Evolutionary conservation across 73 alveolate species (phyloP).

Genomic region (Blepharisma stoltei): DNA sequence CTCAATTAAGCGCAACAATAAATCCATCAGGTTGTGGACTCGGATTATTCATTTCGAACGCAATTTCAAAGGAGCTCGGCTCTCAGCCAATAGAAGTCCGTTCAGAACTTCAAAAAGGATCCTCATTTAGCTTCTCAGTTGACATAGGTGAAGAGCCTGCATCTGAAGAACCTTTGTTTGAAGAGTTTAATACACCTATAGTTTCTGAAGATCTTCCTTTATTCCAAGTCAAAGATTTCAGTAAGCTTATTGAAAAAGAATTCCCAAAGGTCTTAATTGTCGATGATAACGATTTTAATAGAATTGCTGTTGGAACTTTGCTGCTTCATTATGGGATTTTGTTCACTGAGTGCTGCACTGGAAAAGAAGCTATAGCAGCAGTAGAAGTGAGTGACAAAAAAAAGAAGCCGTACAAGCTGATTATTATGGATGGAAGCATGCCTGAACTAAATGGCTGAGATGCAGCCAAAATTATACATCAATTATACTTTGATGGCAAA

Average conservation of each 20-base stretch:
- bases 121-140: not conserved
- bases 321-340: slow-evolving; percentile 1
- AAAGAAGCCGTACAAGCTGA: not conserved
- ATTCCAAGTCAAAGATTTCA: not conserved
- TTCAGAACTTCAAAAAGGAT: not conserved
- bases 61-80: not conserved
- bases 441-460: slow-evolving; percentile 7
- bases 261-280: not conserved
- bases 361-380: slow-evolving; percentile 21
- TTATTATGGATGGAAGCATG: not conserved
- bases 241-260: not conserved
- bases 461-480: not conserved
- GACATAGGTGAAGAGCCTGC: not conserved
- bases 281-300: slow-evolving; percentile 34
- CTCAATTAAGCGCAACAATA: not conserved
- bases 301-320: slow-evolving; percentile 1
- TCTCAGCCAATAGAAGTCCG: not conserved
- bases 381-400: not conserved
- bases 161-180: not conserved
- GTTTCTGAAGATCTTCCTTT: not conserved
- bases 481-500: not conserved
- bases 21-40: not conserved
- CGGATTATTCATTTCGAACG: not conserved
- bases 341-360: slow-evolving; percentile 14
- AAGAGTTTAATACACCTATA: not conserved